Evolutionary conservation across 371 early-diverging fungal genomes (phyloP).

Genomic region (Enterospora canceri): DNA sequence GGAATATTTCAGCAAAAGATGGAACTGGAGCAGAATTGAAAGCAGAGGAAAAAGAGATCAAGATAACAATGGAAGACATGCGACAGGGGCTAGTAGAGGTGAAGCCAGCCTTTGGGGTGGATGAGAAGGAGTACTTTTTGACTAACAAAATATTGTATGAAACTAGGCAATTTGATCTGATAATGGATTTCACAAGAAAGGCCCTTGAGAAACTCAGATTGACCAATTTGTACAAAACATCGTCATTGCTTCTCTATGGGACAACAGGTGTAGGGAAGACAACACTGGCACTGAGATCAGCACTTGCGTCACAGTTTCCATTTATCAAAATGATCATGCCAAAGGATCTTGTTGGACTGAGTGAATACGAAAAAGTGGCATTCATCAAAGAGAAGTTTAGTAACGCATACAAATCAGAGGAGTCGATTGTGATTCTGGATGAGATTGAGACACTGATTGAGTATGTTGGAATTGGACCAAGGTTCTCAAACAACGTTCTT

Average conservation of each 20-base stretch:
- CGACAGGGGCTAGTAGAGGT: constrained; percentile 82
- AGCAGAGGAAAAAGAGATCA: constrained; percentile 61
- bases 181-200: constrained; percentile 66
- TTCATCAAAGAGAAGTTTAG: constrained; percentile 68
- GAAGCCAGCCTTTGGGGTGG: constrained; percentile 84
- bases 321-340: constrained; percentile 93
- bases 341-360: constrained; percentile 82
- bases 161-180: constrained; percentile 68
- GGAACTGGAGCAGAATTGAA: not conserved
- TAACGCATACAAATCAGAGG: constrained; percentile 89
- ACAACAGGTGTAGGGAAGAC: constrained; percentile 86
- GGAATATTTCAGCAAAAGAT: constrained; percentile 62
- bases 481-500: constrained; percentile 83
- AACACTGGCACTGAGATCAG: constrained; percentile 83
- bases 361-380: constrained; percentile 75
- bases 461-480: constrained; percentile 88
- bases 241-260: constrained; percentile 63
- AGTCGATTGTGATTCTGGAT: constrained; percentile 85
- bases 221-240: constrained; percentile 71
- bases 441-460: constrained; percentile 83
- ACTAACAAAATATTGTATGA: constrained; percentile 62
- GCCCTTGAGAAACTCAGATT: constrained; percentile 57
- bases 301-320: constrained; percentile 79
- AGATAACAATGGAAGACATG: constrained; percentile 78
- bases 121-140: constrained; percentile 66